phyloP scores from a whole-genome alignment of 1,284 basidiomycete species.

The Ustilago xerochloae region DNA sequence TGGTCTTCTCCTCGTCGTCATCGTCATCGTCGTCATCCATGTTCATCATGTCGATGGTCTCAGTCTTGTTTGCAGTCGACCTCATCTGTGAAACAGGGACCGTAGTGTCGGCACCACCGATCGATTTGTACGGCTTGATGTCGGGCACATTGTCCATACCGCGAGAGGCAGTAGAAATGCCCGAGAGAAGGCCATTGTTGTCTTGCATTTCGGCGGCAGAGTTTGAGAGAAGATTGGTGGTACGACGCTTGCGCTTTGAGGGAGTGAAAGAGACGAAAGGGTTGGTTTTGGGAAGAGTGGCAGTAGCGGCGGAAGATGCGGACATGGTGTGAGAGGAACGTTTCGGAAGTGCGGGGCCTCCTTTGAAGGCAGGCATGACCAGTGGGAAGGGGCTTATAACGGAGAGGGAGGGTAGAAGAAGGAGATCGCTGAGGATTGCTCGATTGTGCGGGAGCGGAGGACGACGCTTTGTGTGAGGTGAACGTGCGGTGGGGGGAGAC shows the following conservation, averaged over 20 bases:
- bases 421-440: background rate
- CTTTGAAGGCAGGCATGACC: slow-evolving; percentile 25
- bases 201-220: slow-evolving; percentile 1
- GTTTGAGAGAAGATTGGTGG: slow-evolving; percentile 24
- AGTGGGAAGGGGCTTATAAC: background rate
- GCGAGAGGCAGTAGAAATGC: background rate
- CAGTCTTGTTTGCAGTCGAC: slow-evolving; percentile 3
- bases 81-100: slow-evolving; percentile 15
- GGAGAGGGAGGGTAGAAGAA: background rate
- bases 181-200: background rate
- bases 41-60: background rate
- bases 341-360: slow-evolving; percentile 28
- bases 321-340: slow-evolving; percentile 4
- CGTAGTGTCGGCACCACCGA: background rate
- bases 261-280: background rate
- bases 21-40: background rate
- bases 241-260: slow-evolving; percentile 10
- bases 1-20: background rate
- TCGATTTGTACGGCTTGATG: background rate
- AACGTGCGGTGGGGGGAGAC: no score
- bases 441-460: background rate
- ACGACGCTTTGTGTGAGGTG: background rate
- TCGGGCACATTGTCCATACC: background rate
- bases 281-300: no score
- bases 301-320: no score